Percentiles rank a stretch among this genome's conserved stretches.
These are phyloP conservation scores for Lactarius pseudohatsudake DNA, from an alignment of 768 basidiomycete genomes.

Conservation along the genomic window DNA sequence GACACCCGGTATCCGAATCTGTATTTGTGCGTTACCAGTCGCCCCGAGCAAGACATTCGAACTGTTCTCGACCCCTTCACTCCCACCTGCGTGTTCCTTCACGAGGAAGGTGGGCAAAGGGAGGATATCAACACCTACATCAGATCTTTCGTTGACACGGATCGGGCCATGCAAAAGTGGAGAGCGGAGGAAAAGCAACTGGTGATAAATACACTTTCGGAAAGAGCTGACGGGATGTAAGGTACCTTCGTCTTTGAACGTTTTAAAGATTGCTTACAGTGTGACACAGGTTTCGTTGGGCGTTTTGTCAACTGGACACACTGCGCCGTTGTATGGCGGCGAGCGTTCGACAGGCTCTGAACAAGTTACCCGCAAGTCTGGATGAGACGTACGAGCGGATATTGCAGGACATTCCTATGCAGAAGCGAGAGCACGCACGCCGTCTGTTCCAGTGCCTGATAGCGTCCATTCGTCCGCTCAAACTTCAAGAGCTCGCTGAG, in stretches of 20 bases:
- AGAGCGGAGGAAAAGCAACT: conserved; percentile 3
- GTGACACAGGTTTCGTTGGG: conserved; percentile 3
- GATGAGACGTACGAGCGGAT: conserved; percentile 2
- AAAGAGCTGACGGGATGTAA: conserved; percentile 11
- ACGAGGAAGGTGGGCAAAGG: conserved; percentile 10
- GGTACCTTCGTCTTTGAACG: not conserved
- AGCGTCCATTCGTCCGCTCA: not conserved
- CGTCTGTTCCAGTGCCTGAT: conserved; percentile 7
- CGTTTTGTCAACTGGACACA: conserved; percentile 1
- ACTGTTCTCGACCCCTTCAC: not conserved
- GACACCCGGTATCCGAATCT: not conserved
- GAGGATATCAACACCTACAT: conserved; percentile 8
- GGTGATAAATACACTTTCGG: not conserved
- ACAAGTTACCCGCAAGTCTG: not conserved
- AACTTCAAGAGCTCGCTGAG: conserved; percentile 7
- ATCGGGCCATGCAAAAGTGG: conserved; percentile 11
- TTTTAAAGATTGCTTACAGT: not conserved
- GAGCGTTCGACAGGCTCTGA: not conserved
- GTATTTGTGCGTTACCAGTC: conserved; percentile 8
- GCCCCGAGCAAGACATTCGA: conserved; percentile 10
- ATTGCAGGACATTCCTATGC: not conserved
- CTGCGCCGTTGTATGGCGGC: not conserved
- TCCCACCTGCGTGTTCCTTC: not conserved
- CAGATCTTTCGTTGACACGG: not conserved
- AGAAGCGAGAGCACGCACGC: not conserved